Evolutionary conservation across 495 filamentous ascomycete species (phyloP).

Genomic region (Neurospora discreta): DNA sequence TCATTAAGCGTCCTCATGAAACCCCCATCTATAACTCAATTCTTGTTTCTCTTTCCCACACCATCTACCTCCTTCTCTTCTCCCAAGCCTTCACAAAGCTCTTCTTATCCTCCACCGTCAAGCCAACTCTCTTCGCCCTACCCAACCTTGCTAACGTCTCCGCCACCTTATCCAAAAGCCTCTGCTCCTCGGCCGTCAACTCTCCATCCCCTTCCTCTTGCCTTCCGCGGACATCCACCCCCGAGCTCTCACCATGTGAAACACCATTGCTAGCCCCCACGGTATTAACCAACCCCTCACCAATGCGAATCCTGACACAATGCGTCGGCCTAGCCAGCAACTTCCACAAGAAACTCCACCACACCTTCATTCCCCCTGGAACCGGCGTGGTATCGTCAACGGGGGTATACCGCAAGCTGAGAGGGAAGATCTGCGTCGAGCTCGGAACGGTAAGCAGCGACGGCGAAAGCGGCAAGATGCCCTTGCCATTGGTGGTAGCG

Average conservation of each 20-base stretch:
- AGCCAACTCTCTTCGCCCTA: constrained; percentile 77
- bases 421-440: constrained; percentile 68
- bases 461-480: constrained; percentile 73
- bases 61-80: constrained; percentile 15
- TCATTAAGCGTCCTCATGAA: not conserved
- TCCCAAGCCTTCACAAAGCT: constrained; percentile 60
- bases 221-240: constrained; percentile 28
- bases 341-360: constrained; percentile 66
- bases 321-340: constrained; percentile 78
- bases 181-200: constrained; percentile 45
- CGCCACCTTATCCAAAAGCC: constrained; percentile 59
- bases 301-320: constrained; percentile 81
- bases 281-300: constrained; percentile 48
- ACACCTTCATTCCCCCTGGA: constrained; percentile 41
- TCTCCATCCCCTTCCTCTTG: constrained; percentile 27
- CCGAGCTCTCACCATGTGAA: constrained; percentile 8
- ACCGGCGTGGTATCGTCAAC: constrained; percentile 85
- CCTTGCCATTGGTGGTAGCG: constrained; percentile 86
- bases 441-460: constrained; percentile 54
- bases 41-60: no score
- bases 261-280: constrained; percentile 17
- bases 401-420: constrained; percentile 79
- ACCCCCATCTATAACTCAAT: not conserved
- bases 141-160: constrained; percentile 84
- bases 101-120: constrained; percentile 73